Evolutionary conservation across 2,329 filamentous ascomycete species (phyloP).

Genomic region (Scedosporium boydii): DNA sequence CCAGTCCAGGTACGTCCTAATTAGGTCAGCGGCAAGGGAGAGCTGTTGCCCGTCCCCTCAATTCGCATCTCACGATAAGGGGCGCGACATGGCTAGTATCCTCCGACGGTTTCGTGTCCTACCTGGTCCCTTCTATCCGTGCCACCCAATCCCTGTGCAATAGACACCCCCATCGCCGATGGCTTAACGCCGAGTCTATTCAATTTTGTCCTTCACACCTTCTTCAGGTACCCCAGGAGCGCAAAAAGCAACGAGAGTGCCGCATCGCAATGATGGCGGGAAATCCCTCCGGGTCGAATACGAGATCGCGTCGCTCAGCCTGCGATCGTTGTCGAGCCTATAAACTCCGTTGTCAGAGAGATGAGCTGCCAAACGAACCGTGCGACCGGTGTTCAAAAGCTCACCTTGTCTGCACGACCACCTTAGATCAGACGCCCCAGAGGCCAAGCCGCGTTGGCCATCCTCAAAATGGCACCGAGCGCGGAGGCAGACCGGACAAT

Average conservation of each 20-base stretch:
- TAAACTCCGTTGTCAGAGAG: conserved; percentile 5
- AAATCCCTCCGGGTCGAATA: neutral
- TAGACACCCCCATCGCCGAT: neutral
- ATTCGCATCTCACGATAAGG: neutral
- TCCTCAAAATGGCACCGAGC: neutral
- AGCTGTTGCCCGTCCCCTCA: neutral
- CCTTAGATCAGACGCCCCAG: neutral
- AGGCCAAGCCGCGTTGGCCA: neutral
- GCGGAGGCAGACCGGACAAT: neutral
- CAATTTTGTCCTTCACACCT: neutral
- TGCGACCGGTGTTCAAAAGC: conserved; percentile 3
- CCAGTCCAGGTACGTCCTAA: neutral
- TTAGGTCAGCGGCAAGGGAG: neutral
- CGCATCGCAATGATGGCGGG: neutral
- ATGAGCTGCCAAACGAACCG: conserved; percentile 3
- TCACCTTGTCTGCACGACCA: conserved; percentile 2
- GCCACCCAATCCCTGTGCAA: neutral
- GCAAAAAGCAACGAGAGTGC: neutral
- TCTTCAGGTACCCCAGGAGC: neutral
- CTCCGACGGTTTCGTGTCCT: neutral
- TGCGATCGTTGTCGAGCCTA: conserved; percentile 4
- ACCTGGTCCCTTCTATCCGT: neutral
- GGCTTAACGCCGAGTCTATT: neutral
- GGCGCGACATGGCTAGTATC: neutral
- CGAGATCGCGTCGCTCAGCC: conserved; percentile 3